Evolutionary conservation across 2,329 filamentous ascomycete species (phyloP), one percentile per base, ranked within the genome.

Genomic region (Botrytis paeoniae): DNA sequence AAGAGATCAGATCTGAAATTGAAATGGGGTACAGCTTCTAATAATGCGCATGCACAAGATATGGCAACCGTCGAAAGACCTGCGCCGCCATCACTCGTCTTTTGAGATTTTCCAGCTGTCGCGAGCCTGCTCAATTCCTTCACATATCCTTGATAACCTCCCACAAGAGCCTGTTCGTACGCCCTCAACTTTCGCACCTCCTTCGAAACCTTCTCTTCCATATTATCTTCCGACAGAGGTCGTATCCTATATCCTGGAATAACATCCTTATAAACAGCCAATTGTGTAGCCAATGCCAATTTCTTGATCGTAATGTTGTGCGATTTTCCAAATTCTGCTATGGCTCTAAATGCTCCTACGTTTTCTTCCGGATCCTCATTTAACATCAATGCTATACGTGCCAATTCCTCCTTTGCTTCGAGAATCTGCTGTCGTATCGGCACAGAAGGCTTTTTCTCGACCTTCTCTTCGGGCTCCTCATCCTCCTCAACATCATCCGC

Each of bases 221-320:
- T 86, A 62, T 91, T 89, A 45, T 94, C 92, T 74, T 97, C 93
- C 0, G 88, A 86, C 6, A 94, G 85, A 1, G 94, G 92, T 29
- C 96, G 91, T 84, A 99, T 98, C 74, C 96, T 89, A 82, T 99
- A 99, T 35, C 96, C 96, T 0, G 96, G 96, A 74, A 99, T 98
- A 64, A 98, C 89, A 82, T 98, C 96, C 82, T 95, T 97, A 86
- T 95, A 99, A 20, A 98, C 90, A 0, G 95, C 89, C 81, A 96
- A 87, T 82, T 98, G 95, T 35, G 96, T 94, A 65, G 91, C 93
- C 76, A 99, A 85, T 10, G 93, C 91, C 74, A 99, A 86, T 82
- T 97, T 97, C 84, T 93, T 91, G 70, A 99, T 91, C 2, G 92
- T 90, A 22, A 88, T 82, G 75, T 95, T 90, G 22, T 86, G 85